Evolutionary conservation across 75 land plant species (phyloP), one percentile per base, ranked within the genome.

Genomic region (Chamaecyparis obtusa): DNA sequence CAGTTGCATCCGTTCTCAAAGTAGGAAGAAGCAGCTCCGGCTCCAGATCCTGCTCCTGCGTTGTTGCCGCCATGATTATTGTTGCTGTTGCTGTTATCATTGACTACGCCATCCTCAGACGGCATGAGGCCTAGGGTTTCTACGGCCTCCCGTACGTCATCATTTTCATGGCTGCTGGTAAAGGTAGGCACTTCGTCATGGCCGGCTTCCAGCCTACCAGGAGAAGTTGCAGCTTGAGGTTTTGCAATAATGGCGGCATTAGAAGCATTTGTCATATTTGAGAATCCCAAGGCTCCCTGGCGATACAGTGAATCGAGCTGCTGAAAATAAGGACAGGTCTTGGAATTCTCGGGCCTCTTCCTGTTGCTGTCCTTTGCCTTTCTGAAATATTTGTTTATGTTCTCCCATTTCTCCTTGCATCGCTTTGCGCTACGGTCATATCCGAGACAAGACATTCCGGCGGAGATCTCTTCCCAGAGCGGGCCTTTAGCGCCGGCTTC

Each of bases 401-500:
- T 88, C 88, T 88, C 88, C 88, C 88, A 88, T 37, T 87, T 87
- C 21, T 87, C 88, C 88, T 87, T 87, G 64, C 88, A 87, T 49
- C 88, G 27, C 43, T 86, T 88, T 1, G 88, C 78, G 39, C 37
- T 88, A 14, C 88, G 39, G 33, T 64, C 49, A 51, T 88, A 88
- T 32, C 88, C 88, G 14, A 86, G 37, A 51, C 32, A n/a, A 19
- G 76, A 36, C 88, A 88, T 88, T 6, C 88, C 41, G 5, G 77
- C 19, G 24, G 88, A 85, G 46, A 88, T 86, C 16, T 85, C 88
- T 44, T 88, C 88, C 88, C 88, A 88, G 30, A 88, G 75, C 46
- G 88, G 88, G 32, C 74, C 88, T 46, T 88, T 88, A 2, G 88
- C 33, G 27, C 88, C 88, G 24, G 88, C 36, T 88, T 88, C 88